These are phyloP conservation scores for Auricularia cornea DNA, from an alignment of 768 basidiomycete genomes.

Conservation along the genomic window DNA sequence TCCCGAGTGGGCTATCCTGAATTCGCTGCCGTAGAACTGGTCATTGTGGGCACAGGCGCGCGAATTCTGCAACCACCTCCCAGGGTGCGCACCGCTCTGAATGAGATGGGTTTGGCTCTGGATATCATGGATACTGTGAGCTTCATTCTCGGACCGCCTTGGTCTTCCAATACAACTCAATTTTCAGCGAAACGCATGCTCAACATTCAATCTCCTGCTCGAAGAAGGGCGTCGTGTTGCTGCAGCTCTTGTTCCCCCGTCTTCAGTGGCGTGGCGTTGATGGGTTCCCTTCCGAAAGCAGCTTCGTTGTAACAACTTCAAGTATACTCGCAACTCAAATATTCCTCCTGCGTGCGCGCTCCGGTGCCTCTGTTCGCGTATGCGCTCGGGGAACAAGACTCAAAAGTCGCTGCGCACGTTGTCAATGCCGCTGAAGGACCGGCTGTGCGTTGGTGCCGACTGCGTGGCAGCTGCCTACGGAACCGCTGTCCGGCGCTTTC, in stretches of 20 bases:
- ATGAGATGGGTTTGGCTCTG: slow-evolving; percentile 70
- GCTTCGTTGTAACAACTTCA: too few relatives aligned
- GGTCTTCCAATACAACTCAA: background rate
- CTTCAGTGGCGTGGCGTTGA: slow-evolving; percentile 46
- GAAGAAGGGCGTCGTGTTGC: slow-evolving; percentile 93
- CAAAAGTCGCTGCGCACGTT: too few relatives aligned
- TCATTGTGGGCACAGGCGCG: slow-evolving; percentile 66
- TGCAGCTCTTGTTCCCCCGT: slow-evolving; percentile 74
- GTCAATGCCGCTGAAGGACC: too few relatives aligned
- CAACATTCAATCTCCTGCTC: slow-evolving; percentile 87
- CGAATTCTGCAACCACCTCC: slow-evolving; percentile 63
- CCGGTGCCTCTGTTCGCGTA: too few relatives aligned
- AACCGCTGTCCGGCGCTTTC: too few relatives aligned
- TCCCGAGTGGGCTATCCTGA: too few relatives aligned
- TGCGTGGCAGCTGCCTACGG: too few relatives aligned
- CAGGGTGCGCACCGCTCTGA: slow-evolving; percentile 56
- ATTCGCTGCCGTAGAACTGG: background rate
- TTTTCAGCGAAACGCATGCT: slow-evolving; percentile 77
- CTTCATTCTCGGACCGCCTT: slow-evolving; percentile 7
- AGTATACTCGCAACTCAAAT: too few relatives aligned
- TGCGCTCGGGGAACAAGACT: too few relatives aligned
- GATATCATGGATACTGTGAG: slow-evolving; percentile 84
- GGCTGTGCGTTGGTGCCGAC: too few relatives aligned
- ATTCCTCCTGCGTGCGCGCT: too few relatives aligned
- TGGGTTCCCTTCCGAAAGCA: too few relatives aligned